A percentile compares a stretch with the other conserved stretches of the same genome.
These are phyloP conservation scores for Fusarium sp. DNA, from an alignment of 2,329 filamentous ascomycete species.

Conservation along the genomic window DNA sequence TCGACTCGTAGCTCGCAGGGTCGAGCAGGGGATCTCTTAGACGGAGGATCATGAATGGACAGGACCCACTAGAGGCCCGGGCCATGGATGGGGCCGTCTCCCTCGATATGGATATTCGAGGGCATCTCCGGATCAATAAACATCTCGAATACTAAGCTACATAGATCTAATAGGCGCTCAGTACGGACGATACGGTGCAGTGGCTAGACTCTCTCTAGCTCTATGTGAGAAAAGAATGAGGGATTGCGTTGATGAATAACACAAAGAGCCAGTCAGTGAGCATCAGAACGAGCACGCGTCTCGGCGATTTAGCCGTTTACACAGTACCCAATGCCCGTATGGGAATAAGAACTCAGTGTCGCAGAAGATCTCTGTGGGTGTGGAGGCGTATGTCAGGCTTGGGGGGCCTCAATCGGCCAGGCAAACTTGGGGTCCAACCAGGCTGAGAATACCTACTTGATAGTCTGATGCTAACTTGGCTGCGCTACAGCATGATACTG, in stretches of 20 bases:
- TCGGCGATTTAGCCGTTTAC: constrained; percentile 28
- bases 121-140: constrained; percentile 35
- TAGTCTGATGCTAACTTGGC: constrained; percentile 2
- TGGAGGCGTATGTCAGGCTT: constrained; percentile 49
- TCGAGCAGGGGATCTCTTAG: constrained; percentile 40
- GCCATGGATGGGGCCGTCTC: constrained; percentile 34
- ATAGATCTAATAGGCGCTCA: constrained; percentile 22
- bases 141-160: constrained; percentile 14
- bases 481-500: not conserved
- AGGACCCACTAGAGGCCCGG: constrained; percentile 38
- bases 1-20: constrained; percentile 20
- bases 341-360: constrained; percentile 30
- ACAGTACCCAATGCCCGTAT: constrained; percentile 30
- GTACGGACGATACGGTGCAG: not conserved
- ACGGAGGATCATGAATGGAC: constrained; percentile 36
- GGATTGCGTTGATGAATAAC: constrained; percentile 11
- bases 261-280: constrained; percentile 31
- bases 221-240: constrained; percentile 15
- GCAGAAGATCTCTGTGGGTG: constrained; percentile 42
- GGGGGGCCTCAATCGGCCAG: constrained; percentile 45
- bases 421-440: constrained; percentile 36
- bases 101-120: constrained; percentile 18
- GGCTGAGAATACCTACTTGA: constrained; percentile 26
- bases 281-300: constrained; percentile 28
- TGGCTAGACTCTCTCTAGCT: not conserved